A percentile compares a stretch with the other conserved stretches of the same genome.
These are phyloP conservation scores for Themeda triandra DNA, from an alignment of 176 grass and related monocot species.

Conservation along the genomic window DNA sequence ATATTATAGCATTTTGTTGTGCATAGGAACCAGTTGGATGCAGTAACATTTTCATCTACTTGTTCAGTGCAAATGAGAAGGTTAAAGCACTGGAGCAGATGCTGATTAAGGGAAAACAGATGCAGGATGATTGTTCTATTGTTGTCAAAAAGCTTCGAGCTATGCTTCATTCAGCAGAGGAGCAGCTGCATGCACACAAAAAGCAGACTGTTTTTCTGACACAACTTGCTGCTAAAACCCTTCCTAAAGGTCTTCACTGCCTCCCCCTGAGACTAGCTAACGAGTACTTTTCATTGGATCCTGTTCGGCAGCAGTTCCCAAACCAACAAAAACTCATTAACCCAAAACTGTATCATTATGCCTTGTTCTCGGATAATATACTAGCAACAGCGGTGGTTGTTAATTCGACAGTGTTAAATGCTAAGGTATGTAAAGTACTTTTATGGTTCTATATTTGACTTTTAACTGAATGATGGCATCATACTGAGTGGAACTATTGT, in stretches of 20 bases:
- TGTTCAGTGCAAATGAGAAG: constrained; percentile 74
- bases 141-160: constrained; percentile 74
- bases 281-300: constrained; percentile 61
- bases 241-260: constrained; percentile 93
- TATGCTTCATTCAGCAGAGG: constrained; percentile 84
- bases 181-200: constrained; percentile 69
- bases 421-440: constrained; percentile 59
- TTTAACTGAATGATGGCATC: neutral
- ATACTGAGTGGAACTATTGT: constrained; percentile 10
- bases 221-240: constrained; percentile 86
- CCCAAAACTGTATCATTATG: constrained; percentile 72
- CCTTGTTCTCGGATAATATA: constrained; percentile 89
- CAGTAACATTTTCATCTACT: constrained; percentile 32
- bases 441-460: neutral
- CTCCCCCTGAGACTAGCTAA: constrained; percentile 61
- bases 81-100: constrained; percentile 71
- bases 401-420: constrained; percentile 84
- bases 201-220: constrained; percentile 81
- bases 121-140: constrained; percentile 65
- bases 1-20: constrained; percentile 7
- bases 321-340: constrained; percentile 62
- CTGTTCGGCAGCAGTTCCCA: constrained; percentile 42
- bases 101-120: constrained; percentile 63
- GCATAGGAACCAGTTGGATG: neutral
- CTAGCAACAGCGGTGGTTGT: constrained; percentile 78